Percentiles rank a stretch among this genome's conserved stretches.
phyloP scores from a whole-genome alignment of 352 stramenopile species.

The Phytophthora pini region DNA sequence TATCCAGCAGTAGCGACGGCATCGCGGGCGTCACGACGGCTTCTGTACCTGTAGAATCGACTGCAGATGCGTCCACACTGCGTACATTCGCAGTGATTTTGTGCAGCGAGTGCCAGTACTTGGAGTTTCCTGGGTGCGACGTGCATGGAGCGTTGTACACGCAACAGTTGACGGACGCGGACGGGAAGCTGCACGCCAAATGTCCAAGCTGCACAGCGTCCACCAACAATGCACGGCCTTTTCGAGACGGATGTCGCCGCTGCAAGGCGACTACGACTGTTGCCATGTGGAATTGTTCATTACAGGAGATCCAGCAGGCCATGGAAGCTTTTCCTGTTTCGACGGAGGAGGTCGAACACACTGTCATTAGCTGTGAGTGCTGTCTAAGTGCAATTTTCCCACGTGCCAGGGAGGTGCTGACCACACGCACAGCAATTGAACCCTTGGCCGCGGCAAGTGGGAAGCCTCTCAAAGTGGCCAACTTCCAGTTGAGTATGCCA shows the following conservation, averaged over 20 bases:
- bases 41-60: background rate
- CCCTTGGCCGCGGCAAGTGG: conserved; percentile 59
- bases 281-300: conserved; percentile 75
- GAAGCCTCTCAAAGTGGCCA: conserved; percentile 77
- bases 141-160: conserved; percentile 87
- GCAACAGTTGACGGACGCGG: conserved; percentile 47
- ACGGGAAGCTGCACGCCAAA: conserved; percentile 65
- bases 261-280: conserved; percentile 80
- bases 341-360: conserved; percentile 79
- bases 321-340: conserved; percentile 68
- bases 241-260: conserved; percentile 83
- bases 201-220: conserved; percentile 82
- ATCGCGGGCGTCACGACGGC: background rate
- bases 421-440: conserved; percentile 57
- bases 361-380: conserved; percentile 71
- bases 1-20: conserved; percentile 49
- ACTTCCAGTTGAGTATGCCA: conserved; percentile 89
- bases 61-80: conserved; percentile 34
- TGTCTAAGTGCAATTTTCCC: conserved; percentile 83
- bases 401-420: conserved; percentile 70
- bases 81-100: conserved; percentile 84
- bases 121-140: conserved; percentile 90
- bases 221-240: conserved; percentile 85
- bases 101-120: conserved; percentile 82
- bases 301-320: conserved; percentile 70